These are phyloP conservation scores for Nicotiana knightiana DNA, from an alignment of 257 asterid genomes.

Conservation along the genomic window DNA sequence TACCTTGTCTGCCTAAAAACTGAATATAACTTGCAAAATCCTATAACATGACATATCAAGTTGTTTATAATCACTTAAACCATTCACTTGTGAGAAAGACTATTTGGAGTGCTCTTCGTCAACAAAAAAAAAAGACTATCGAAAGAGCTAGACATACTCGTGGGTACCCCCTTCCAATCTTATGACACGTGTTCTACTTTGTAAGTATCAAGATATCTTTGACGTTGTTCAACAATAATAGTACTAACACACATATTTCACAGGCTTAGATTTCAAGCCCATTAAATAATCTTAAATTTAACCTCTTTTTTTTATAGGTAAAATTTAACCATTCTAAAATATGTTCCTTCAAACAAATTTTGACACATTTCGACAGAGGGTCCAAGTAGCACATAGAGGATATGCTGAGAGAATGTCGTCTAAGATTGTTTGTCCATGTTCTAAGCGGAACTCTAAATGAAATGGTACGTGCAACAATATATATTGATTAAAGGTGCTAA, in stretches of 20 bases:
- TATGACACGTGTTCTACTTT: background rate
- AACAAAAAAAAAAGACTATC: background rate
- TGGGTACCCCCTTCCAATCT: background rate
- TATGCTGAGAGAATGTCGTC: background rate
- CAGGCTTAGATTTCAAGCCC: background rate
- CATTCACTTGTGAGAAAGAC: background rate
- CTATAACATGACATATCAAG: background rate
- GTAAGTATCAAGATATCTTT: background rate
- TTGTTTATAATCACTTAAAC: background rate
- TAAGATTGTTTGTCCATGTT: background rate
- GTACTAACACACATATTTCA: background rate
- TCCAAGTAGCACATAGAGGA: background rate
- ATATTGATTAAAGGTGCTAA: background rate
- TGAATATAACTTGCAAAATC: background rate
- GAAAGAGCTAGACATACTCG: background rate
- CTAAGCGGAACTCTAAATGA: background rate
- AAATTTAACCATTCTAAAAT: background rate
- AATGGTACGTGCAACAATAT: background rate
- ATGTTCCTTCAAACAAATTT: background rate
- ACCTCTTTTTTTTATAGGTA: background rate
- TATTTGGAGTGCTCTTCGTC: background rate
- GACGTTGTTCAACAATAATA: background rate
- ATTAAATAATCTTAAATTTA: background rate
- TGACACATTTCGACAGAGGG: background rate
- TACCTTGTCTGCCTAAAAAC: background rate